Base-by-base conservation (phyloP, 2,329 filamentous ascomycete species). In the Neofusicoccum parvum region DNA sequence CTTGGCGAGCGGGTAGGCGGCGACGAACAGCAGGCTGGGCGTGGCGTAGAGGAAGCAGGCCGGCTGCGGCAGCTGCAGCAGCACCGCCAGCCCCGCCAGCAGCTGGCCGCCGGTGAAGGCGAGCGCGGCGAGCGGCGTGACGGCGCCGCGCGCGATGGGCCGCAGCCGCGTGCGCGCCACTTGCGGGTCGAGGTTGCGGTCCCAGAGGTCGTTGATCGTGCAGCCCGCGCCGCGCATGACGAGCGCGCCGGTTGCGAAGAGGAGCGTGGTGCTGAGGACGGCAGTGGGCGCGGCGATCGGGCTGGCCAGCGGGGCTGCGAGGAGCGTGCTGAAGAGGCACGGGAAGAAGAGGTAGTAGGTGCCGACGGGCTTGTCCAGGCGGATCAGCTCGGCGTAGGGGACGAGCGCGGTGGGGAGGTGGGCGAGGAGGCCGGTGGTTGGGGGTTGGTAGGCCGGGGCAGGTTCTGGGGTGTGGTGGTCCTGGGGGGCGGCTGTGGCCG, bases 121-220 rank as follows among this genome's bases (percentile, higher is more conserved):
- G 3, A 95, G 78, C 1, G 87, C 92, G n/a, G 88, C 82, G 70
- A 87, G 84, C 0, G 91, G 90, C 2, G 87, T 89, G 59, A 96
- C 81, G 62, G 92, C 92, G 39, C 90, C 86, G 12, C 93, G 87
- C 0, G 93, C 92, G 67, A 97, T 90, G 3, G 93, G 93, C 15
- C 93, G 88, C 37, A 92, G 82, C 14, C 89, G 86, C 5, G 92
- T 96, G 54, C 93, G 86, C 1, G 85, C 79, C 14, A 96, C 92
- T 68, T 92, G 86, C 6, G 90, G 89, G 77, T 97, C 93, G 15
- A 96, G 88, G 71, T 95, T 91, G 64, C 92, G 87, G 77, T 96
- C 93, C 90, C 92, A 94, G 59, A 96, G 87, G 75, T 97, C 93
- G 75, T 96, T 96, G 79, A 96, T 92, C 17, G 90, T 90, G 77